Evolutionary conservation across 2,329 filamentous ascomycete species (phyloP).

Genomic region (Xylariales sp.): DNA sequence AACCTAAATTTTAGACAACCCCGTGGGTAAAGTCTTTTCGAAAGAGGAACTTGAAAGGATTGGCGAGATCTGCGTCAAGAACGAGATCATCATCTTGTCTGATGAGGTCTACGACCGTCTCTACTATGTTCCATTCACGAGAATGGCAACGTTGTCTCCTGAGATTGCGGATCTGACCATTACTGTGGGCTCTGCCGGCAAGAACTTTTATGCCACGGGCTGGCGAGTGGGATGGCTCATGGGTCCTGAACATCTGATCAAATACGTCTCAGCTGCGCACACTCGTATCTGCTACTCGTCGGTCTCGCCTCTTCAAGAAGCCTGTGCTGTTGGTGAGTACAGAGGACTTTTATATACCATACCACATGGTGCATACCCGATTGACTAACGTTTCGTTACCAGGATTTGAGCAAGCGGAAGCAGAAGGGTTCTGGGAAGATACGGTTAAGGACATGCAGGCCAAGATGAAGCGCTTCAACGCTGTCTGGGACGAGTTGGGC

Average conservation of each 20-base stretch:
- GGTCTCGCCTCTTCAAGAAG: constrained; percentile 91
- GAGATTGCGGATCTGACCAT: constrained; percentile 85
- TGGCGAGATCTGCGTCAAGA: constrained; percentile 82
- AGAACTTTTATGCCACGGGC: constrained; percentile 97
- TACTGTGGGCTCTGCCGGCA: constrained; percentile 92
- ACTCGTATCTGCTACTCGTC: constrained; percentile 95
- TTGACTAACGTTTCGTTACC: constrained; percentile 1
- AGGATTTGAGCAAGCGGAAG: constrained; percentile 84
- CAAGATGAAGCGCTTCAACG: constrained; percentile 84
- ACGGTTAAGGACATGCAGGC: constrained; percentile 82
- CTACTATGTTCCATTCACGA: constrained; percentile 92
- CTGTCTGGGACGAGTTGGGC: constrained; percentile 70
- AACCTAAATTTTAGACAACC: constrained; percentile 61
- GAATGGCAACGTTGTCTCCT: constrained; percentile 84
- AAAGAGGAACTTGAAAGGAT: constrained; percentile 78
- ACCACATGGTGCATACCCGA: too few species aligned
- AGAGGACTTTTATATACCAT: background rate
- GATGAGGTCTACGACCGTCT: constrained; percentile 94
- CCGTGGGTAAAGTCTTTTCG: constrained; percentile 92
- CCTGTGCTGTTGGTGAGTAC: constrained; percentile 68
- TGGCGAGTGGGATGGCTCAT: constrained; percentile 97
- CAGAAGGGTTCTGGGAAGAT: constrained; percentile 80
- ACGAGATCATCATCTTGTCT: constrained; percentile 89
- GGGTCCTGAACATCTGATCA: constrained; percentile 81
- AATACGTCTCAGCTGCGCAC: constrained; percentile 88